These are phyloP conservation scores for Mrakia blollopis DNA, from an alignment of 768 basidiomycete genomes.

Conservation along the genomic window DNA sequence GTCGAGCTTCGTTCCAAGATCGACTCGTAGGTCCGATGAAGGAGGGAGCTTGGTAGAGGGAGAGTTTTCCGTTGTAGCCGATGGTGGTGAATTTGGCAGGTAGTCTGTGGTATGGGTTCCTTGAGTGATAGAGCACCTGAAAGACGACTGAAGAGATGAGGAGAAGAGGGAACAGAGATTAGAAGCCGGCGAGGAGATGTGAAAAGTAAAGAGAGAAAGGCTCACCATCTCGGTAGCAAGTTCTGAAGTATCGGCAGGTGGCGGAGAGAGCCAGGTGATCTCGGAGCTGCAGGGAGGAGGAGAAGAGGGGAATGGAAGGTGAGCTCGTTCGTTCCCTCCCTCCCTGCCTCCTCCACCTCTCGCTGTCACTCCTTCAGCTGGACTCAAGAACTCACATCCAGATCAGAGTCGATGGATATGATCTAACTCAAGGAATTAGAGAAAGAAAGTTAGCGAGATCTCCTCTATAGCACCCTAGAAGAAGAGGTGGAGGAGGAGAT, in stretches of 20 bases:
- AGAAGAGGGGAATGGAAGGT: not conserved
- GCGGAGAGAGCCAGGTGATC: not conserved
- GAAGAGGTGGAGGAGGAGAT: not conserved
- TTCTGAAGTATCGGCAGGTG: not conserved
- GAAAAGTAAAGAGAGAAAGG: not conserved
- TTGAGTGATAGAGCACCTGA: not conserved
- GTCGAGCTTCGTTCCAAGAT: slow-evolving; percentile 2
- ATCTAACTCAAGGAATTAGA: not conserved
- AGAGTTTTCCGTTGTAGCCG: not conserved
- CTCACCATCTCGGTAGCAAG: slow-evolving; percentile 1
- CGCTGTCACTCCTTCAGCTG: not conserved
- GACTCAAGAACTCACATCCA: not conserved
- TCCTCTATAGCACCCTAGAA: not conserved
- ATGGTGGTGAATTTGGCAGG: not conserved
- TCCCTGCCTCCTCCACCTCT: too few species aligned
- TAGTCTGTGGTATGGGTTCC: not conserved
- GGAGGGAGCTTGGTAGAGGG: not conserved
- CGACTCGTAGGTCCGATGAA: not conserved
- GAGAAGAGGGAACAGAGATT: not conserved
- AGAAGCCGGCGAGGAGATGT: not conserved
- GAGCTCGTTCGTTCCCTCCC: not conserved
- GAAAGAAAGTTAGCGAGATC: not conserved
- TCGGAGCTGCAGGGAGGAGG: not conserved
- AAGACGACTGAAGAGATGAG: not conserved
- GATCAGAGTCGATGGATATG: not conserved